These are phyloP conservation scores for Leccinum griseonigrum DNA, from an alignment of 1,284 basidiomycete species.

Conservation along the genomic window DNA sequence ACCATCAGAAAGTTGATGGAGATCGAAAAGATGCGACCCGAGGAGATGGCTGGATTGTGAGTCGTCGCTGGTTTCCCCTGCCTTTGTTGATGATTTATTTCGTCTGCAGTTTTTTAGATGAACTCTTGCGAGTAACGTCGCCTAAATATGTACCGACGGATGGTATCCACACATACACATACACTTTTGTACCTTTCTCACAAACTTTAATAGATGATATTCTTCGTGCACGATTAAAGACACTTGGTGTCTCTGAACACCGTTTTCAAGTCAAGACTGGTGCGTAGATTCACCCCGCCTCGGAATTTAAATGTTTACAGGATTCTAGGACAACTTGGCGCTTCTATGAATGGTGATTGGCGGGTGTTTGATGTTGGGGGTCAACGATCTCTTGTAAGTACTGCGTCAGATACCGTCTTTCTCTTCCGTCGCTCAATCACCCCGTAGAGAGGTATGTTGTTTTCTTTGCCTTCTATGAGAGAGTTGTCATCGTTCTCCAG, in stretches of 20 bases:
- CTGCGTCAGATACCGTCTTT: background rate
- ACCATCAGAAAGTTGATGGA: slow-evolving; percentile 32
- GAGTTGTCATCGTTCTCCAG: slow-evolving; percentile 16
- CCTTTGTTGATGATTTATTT: slow-evolving; percentile 1
- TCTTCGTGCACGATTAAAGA: slow-evolving; percentile 38
- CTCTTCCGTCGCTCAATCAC: background rate
- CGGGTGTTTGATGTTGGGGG: slow-evolving; percentile 38
- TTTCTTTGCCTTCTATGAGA: background rate
- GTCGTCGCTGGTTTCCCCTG: slow-evolving; percentile 10
- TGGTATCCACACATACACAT: slow-evolving; percentile 27
- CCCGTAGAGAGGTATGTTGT: slow-evolving; percentile 26
- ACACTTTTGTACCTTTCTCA: background rate
- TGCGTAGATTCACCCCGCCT: slow-evolving; percentile 13
- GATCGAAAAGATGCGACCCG: slow-evolving; percentile 36
- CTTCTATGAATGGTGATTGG: slow-evolving; percentile 35
- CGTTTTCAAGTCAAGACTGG: slow-evolving; percentile 36
- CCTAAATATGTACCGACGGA: slow-evolving; percentile 43
- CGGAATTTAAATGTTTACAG: slow-evolving; percentile 3
- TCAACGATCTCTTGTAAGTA: slow-evolving; percentile 34
- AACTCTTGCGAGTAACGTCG: slow-evolving; percentile 40
- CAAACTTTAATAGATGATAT: slow-evolving; percentile 29
- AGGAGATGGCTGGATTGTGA: slow-evolving; percentile 41
- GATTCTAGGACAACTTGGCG: slow-evolving; percentile 26
- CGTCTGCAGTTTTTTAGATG: slow-evolving; percentile 42
- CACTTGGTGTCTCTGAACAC: slow-evolving; percentile 41